These are phyloP conservation scores for Suillus plorans DNA, from an alignment of 768 basidiomycete genomes.

Conservation along the genomic window DNA sequence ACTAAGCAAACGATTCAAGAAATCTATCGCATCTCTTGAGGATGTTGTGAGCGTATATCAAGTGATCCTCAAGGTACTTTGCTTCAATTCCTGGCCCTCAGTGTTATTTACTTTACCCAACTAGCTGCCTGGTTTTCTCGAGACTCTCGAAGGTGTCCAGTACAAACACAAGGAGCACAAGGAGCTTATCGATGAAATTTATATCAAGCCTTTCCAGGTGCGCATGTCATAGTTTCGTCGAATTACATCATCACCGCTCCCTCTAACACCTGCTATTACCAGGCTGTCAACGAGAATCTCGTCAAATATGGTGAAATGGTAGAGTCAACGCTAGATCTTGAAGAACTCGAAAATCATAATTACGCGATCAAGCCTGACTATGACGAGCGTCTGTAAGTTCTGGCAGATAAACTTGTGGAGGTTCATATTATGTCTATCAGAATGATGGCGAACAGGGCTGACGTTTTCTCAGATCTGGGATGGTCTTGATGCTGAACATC, in stretches of 20 bases:
- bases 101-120: slow-evolving; percentile 1
- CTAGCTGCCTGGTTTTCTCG: slow-evolving; percentile 76
- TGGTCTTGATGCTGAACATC: slow-evolving; percentile 81
- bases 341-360: slow-evolving; percentile 80
- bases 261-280: slow-evolving; percentile 1
- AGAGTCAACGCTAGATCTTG: slow-evolving; percentile 91
- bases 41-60: slow-evolving; percentile 97
- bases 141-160: slow-evolving; percentile 53
- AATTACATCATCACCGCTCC: not conserved
- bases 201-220: slow-evolving; percentile 62
- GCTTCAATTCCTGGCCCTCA: not conserved
- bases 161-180: slow-evolving; percentile 46
- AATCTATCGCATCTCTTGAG: slow-evolving; percentile 79
- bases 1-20: slow-evolving; percentile 89
- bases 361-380: slow-evolving; percentile 93
- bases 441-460: not conserved
- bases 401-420: slow-evolving; percentile 66
- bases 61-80: slow-evolving; percentile 73
- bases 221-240: too few relatives aligned
- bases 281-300: slow-evolving; percentile 66
- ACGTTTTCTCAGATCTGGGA: slow-evolving; percentile 56
- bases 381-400: slow-evolving; percentile 67
- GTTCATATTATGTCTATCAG: slow-evolving; percentile 28
- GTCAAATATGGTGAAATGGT: slow-evolving; percentile 91
- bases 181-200: slow-evolving; percentile 65